Percentiles rank a stretch among this genome's conserved stretches.
These are phyloP conservation scores for Bolboschoenus planiculmis DNA, from an alignment of 176 grass and related monocot genomes.

Conservation along the genomic window DNA sequence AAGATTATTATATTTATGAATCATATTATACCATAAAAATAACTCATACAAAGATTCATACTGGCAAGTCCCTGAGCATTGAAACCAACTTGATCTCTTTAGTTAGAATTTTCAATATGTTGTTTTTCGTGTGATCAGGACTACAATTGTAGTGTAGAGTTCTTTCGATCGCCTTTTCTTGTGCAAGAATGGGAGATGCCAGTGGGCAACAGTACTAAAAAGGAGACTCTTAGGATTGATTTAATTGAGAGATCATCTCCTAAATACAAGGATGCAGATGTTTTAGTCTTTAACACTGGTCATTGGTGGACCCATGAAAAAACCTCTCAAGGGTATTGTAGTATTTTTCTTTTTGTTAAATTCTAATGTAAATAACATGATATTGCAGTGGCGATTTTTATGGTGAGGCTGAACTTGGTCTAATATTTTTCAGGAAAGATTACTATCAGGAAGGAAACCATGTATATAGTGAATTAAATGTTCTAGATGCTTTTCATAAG, in stretches of 20 bases:
- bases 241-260: conserved; percentile 37
- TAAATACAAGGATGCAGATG: conserved; percentile 61
- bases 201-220: conserved; percentile 26
- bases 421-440: conserved; percentile 47
- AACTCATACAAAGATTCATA: background rate
- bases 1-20: background rate
- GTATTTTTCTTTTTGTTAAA: conserved; percentile 12
- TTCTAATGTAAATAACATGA: background rate
- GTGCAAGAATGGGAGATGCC: conserved; percentile 66
- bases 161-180: conserved; percentile 76
- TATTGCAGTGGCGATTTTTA: conserved; percentile 18
- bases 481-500: conserved; percentile 64
- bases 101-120: conserved; percentile 13
- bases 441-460: conserved; percentile 80
- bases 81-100: background rate
- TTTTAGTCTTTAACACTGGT: conserved; percentile 87
- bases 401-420: background rate
- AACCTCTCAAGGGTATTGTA: conserved; percentile 71
- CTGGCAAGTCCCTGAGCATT: no score
- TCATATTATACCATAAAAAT: background rate
- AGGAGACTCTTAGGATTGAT: conserved; percentile 85
- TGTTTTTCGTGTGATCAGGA: conserved; percentile 44
- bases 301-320: conserved; percentile 99
- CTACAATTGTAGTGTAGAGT: conserved; percentile 86
- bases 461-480: conserved; percentile 59